Conservation (phyloP, 2,329 filamentous ascomycete species). For the Aotearoamyces nothofagi region DNA sequence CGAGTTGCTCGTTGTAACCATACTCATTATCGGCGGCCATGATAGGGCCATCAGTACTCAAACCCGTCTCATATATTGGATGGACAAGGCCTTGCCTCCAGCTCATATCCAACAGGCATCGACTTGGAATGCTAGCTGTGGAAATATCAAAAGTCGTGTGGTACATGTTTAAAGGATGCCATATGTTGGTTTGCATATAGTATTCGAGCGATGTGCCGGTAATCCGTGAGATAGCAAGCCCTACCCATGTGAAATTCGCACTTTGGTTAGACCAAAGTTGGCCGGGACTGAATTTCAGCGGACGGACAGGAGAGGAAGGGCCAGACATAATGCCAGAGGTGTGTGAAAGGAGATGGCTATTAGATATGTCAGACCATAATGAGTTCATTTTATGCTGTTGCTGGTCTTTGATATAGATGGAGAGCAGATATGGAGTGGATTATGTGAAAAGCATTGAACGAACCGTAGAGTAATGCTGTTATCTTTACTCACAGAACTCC, state of each 20-base stretch:
- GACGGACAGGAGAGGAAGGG: neutral
- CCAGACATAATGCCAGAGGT: conserved; percentile 1
- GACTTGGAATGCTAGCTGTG: neutral
- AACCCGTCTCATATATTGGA: neutral
- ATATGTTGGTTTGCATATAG: conserved; percentile 12
- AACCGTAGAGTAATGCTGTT: neutral
- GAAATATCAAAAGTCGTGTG: conserved; percentile 11
- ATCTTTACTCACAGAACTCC: no score
- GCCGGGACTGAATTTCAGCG: no score
- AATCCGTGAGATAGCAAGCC: conserved; percentile 28
- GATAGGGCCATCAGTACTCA: neutral
- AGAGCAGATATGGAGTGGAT: neutral
- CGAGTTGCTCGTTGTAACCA: no score
- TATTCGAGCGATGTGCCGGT: conserved; percentile 7
- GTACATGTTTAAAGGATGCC: conserved; percentile 11
- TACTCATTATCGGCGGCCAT: no score
- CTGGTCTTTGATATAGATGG: no score
- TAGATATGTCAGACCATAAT: neutral
- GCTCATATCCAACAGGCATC: neutral
- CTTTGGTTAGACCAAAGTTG: no score
- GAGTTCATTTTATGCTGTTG: no score
- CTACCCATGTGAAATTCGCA: no score
- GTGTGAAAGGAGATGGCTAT: conserved; percentile 4
- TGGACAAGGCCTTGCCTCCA: neutral
- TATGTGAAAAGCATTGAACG: neutral